Evolutionary conservation across 2,329 filamentous ascomycete species (phyloP).

Genomic region (Bipolaris oryzae): DNA sequence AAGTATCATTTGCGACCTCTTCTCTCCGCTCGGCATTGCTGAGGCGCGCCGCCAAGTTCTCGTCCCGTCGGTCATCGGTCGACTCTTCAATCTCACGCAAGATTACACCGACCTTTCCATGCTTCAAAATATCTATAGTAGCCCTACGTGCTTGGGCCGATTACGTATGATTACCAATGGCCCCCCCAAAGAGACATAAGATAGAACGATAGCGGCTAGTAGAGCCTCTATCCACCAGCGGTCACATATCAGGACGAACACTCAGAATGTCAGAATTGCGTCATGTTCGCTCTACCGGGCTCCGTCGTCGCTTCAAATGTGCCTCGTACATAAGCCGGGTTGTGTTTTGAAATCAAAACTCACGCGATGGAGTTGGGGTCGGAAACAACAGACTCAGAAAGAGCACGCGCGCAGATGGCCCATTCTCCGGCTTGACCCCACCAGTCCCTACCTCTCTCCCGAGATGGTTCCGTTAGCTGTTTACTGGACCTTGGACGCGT

Average conservation of each 20-base stretch:
- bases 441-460: neutral
- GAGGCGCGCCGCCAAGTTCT: neutral
- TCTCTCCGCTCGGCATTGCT: neutral
- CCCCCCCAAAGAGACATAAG: neutral
- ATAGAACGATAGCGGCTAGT: neutral
- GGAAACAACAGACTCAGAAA: neutral
- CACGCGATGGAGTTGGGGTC: neutral
- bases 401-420: neutral
- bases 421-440: neutral
- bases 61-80: slow-evolving; percentile 2
- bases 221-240: neutral
- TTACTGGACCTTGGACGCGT: neutral
- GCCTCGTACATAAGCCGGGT: neutral
- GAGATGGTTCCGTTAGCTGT: neutral
- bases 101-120: slow-evolving; percentile 2
- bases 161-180: neutral
- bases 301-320: neutral
- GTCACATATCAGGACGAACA: neutral
- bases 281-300: neutral
- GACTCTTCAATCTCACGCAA: slow-evolving; percentile 4
- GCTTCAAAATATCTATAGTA: neutral
- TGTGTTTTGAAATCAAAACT: neutral
- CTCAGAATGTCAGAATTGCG: neutral
- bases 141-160: neutral
- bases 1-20: neutral